Percentiles rank a stretch among this genome's conserved stretches.
Conservation (phyloP, 106 monocot species). For the Ottelia alismoides region DNA sequence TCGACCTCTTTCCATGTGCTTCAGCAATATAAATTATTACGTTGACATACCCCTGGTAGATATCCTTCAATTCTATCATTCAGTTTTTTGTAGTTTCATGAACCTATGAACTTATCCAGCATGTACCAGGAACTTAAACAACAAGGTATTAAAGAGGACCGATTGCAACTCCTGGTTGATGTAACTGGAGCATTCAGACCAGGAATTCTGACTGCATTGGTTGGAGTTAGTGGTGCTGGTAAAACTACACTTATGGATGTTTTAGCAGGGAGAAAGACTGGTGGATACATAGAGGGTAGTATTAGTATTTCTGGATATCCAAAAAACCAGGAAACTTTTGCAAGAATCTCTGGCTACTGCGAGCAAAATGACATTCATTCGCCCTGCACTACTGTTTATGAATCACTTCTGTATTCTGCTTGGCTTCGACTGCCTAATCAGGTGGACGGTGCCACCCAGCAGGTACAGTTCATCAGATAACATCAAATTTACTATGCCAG, state of each 20-base stretch:
- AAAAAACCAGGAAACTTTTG: slow-evolving; percentile 95
- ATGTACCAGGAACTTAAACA: slow-evolving; percentile 87
- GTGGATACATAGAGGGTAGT: slow-evolving; percentile 79
- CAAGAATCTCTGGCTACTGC: slow-evolving; percentile 93
- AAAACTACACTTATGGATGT: slow-evolving; percentile 99
- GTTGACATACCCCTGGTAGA: slow-evolving; percentile 86
- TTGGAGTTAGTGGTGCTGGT: slow-evolving; percentile 97
- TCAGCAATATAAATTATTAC: slow-evolving; percentile 91
- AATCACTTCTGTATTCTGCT: slow-evolving; percentile 87
- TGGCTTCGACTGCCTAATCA: slow-evolving; percentile 81
- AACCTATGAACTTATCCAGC: too few species aligned
- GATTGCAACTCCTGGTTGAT: slow-evolving; percentile 75
- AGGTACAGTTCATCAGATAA: slow-evolving; percentile 35
- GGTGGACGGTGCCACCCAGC: slow-evolving; percentile 52
- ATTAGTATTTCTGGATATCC: slow-evolving; percentile 92
- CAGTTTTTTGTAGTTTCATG: too few species aligned
- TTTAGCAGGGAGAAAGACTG: slow-evolving; percentile 95
- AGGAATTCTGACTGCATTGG: slow-evolving; percentile 90
- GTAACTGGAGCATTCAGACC: slow-evolving; percentile 99
- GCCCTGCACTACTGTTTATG: slow-evolving; percentile 84
- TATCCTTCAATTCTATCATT: slow-evolving; percentile 4
- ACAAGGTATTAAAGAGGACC: slow-evolving; percentile 76
- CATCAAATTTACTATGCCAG: too few species aligned
- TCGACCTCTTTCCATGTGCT: slow-evolving; percentile 92
- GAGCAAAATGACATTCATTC: slow-evolving; percentile 99